phyloP scores from a whole-genome alignment of 2,329 filamentous ascomycete genomes.

The Trichoderma sp. region DNA sequence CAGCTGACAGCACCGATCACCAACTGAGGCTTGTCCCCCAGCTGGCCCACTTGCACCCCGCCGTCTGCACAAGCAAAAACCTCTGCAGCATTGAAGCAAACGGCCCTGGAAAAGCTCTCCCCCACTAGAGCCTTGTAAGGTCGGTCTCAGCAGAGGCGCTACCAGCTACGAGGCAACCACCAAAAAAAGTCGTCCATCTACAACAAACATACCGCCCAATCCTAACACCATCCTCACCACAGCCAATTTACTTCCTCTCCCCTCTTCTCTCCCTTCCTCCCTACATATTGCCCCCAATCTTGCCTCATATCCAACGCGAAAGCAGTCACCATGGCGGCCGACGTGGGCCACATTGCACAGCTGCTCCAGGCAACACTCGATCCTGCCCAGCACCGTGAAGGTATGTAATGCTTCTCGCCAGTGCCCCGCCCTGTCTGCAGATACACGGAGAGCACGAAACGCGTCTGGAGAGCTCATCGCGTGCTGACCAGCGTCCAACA shows the following conservation, averaged over 20 bases:
- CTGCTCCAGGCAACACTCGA: slow-evolving; percentile 90
- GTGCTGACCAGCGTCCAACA: slow-evolving; percentile 38
- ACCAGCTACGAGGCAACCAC: slow-evolving; percentile 15
- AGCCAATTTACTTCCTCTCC: neutral
- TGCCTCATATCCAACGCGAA: neutral
- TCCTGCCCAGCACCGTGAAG: slow-evolving; percentile 83
- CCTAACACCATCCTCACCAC: neutral
- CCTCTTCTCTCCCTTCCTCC: neutral
- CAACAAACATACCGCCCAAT: slow-evolving; percentile 12
- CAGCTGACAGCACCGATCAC: neutral
- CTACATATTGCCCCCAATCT: neutral
- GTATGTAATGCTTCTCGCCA: slow-evolving; percentile 47
- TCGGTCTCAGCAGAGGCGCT: neutral
- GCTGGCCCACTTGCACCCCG: neutral
- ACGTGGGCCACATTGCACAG: slow-evolving; percentile 66
- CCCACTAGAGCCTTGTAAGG: slow-evolving; percentile 17
- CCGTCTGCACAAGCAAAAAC: neutral
- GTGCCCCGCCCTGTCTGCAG: slow-evolving; percentile 8
- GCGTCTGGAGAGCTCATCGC: slow-evolving; percentile 26
- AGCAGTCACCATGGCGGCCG: slow-evolving; percentile 52
- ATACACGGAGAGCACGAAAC: neutral
- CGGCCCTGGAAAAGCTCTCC: slow-evolving; percentile 16
- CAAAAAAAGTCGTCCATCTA: slow-evolving; percentile 18
- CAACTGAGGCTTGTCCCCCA: neutral
- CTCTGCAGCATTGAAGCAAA: neutral